Evolutionary conservation across 1,284 basidiomycete species (phyloP).

Genomic region (Ustilago xerochloae): DNA sequence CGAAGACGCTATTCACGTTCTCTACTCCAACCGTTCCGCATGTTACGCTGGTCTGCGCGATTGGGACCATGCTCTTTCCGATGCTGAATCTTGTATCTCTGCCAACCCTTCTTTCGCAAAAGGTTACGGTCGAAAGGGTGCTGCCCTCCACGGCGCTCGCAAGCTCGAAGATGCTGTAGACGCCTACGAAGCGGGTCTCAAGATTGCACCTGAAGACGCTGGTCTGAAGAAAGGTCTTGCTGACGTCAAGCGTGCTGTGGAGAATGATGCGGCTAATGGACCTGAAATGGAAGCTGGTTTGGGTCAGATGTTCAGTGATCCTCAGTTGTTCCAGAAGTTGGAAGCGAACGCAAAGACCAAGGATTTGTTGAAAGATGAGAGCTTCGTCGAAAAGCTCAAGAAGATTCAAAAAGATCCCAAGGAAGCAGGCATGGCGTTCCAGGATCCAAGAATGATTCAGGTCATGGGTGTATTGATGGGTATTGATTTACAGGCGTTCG

Average conservation of each 20-base stretch:
- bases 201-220: conserved; percentile 80
- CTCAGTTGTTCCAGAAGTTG: conserved; percentile 83
- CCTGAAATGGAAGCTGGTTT: conserved; percentile 72
- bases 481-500: conserved; percentile 88
- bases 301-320: conserved; percentile 85
- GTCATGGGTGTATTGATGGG: conserved; percentile 94
- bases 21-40: conserved; percentile 93
- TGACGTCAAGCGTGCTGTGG: conserved; percentile 58
- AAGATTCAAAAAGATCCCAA: conserved; percentile 69
- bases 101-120: conserved; percentile 87
- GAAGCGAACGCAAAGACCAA: conserved; percentile 86
- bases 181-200: conserved; percentile 82
- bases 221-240: conserved; percentile 86
- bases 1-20: conserved; percentile 74
- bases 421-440: conserved; percentile 70
- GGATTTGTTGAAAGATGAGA: conserved; percentile 83
- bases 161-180: conserved; percentile 84
- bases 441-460: conserved; percentile 88
- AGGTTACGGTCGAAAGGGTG: conserved; percentile 91
- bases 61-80: conserved; percentile 81
- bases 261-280: conserved; percentile 69
- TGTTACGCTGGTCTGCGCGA: conserved; percentile 85
- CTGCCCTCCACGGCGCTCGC: conserved; percentile 87
- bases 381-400: conserved; percentile 70
- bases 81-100: conserved; percentile 83